Evolutionary conservation across 2,329 filamentous ascomycete genomes (phyloP).

Genomic region (Colletotrichum acutatum): DNA sequence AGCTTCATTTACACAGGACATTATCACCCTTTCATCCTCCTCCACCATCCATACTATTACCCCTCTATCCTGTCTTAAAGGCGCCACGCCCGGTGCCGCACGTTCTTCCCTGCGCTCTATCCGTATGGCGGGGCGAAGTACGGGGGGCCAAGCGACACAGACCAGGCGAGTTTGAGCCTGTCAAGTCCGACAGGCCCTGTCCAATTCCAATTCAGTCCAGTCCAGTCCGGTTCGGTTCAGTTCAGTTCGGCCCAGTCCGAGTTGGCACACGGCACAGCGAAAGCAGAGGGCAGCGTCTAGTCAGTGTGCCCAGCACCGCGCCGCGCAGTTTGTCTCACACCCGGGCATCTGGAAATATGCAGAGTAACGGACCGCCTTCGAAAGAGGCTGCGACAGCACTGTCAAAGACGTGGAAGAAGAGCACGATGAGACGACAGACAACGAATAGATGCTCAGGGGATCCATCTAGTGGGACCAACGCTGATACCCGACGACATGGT

Average conservation of each 20-base stretch:
- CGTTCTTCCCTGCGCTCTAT: constrained; percentile 19
- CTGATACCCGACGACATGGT: constrained; percentile 13
- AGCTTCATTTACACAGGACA: constrained; percentile 22
- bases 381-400: constrained; percentile 1
- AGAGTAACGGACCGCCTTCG: constrained; percentile 8
- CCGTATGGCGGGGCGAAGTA: constrained; percentile 27
- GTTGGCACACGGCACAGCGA: constrained; percentile 1
- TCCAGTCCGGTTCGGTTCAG: constrained; percentile 9
- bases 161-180: constrained; percentile 8
- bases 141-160: constrained; percentile 8
- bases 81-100: constrained; percentile 25
- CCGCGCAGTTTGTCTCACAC: constrained; percentile 27
- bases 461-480: neutral
- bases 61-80: constrained; percentile 31
- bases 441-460: neutral
- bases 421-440: neutral
- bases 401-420: constrained; percentile 1
- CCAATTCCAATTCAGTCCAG: constrained; percentile 10
- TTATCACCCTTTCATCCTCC: neutral
- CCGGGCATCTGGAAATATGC: constrained; percentile 14
- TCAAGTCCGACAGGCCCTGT: constrained; percentile 1
- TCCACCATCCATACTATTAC: constrained; percentile 14
- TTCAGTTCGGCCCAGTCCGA: constrained; percentile 19
- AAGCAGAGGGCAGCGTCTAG: constrained; percentile 10
- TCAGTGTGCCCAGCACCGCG: constrained; percentile 20